Evolutionary conservation across 306 rosid species (phyloP).

Genomic region (Cicer bijugum): DNA sequence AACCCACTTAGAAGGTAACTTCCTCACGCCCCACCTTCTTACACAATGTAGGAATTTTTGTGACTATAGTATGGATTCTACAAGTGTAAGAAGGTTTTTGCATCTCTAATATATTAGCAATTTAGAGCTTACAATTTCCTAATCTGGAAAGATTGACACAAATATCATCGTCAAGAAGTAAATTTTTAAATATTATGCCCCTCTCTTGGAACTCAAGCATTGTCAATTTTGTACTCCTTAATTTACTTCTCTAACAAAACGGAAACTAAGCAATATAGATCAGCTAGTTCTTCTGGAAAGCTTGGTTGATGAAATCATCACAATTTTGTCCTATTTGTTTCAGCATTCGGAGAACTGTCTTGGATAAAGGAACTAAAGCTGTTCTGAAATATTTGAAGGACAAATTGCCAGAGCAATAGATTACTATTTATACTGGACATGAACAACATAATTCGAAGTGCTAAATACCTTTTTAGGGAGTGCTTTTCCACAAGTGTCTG

Average conservation of each 20-base stretch:
- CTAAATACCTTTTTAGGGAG: too few relatives aligned
- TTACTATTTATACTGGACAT: not conserved
- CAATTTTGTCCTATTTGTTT: conserved; percentile 29
- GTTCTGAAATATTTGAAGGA: conserved; percentile 80
- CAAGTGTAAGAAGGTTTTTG: not conserved
- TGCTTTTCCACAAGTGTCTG: too few relatives aligned
- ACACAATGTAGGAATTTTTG: conserved; percentile 22
- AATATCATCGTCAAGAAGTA: conserved; percentile 7
- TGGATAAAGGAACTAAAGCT: conserved; percentile 88
- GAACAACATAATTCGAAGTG: not conserved
- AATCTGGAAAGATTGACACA: not conserved
- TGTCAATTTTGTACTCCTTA: not conserved
- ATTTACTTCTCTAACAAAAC: not conserved
- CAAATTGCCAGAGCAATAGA: conserved; percentile 62
- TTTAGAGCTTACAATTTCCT: not conserved
- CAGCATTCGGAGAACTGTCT: conserved; percentile 87
- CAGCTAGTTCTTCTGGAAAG: conserved; percentile 8
- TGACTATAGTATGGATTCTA: conserved; percentile 23
- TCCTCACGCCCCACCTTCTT: conserved; percentile 1
- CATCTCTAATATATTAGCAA: conserved; percentile 5
- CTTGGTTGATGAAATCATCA: conserved; percentile 22
- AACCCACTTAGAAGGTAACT: conserved; percentile 93
- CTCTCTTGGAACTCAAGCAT: conserved; percentile 14
- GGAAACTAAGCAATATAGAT: conserved; percentile 11
- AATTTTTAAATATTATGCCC: not conserved